Percentiles rank a stretch among this genome's conserved stretches.
phyloP scores from a whole-genome alignment of 495 filamentous ascomycete species.

The Podospora tetraspora region DNA sequence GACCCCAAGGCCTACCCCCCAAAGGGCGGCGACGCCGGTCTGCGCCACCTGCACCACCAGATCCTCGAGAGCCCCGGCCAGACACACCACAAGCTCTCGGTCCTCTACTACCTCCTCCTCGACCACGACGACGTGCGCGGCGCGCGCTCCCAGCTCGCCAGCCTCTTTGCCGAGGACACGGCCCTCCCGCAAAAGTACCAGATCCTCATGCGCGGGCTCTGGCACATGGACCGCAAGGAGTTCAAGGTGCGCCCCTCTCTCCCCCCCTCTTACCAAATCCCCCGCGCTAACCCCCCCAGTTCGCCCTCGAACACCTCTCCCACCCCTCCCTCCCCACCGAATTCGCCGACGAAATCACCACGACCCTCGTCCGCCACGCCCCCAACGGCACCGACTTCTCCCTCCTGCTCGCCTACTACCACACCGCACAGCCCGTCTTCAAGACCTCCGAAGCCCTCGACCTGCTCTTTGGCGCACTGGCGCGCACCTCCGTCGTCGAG shows the following conservation, averaged over 20 bases:
- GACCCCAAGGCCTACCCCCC: slow-evolving; percentile 65
- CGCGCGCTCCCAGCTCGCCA: slow-evolving; percentile 46
- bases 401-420: slow-evolving; percentile 69
- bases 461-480: slow-evolving; percentile 61
- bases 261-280: not conserved
- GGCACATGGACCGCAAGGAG: slow-evolving; percentile 67
- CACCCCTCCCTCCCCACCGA: slow-evolving; percentile 72
- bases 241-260: slow-evolving; percentile 48
- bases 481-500: slow-evolving; percentile 61
- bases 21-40: slow-evolving; percentile 53
- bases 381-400: slow-evolving; percentile 53
- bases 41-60: slow-evolving; percentile 58
- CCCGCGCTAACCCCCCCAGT: slow-evolving; percentile 36
- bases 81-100: slow-evolving; percentile 67
- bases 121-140: slow-evolving; percentile 54
- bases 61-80: slow-evolving; percentile 56
- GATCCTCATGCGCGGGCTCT: slow-evolving; percentile 74
- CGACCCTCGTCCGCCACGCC: slow-evolving; percentile 57
- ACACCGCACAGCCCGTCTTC: slow-evolving; percentile 62
- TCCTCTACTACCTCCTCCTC: slow-evolving; percentile 75
- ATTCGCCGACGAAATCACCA: slow-evolving; percentile 74
- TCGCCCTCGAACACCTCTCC: slow-evolving; percentile 65
- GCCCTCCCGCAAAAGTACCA: slow-evolving; percentile 59
- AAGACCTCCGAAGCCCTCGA: slow-evolving; percentile 52
- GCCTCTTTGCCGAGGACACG: slow-evolving; percentile 46